These are phyloP conservation scores for Penstemon davidsonii DNA, from an alignment of 257 asterid genomes.

Conservation along the genomic window DNA sequence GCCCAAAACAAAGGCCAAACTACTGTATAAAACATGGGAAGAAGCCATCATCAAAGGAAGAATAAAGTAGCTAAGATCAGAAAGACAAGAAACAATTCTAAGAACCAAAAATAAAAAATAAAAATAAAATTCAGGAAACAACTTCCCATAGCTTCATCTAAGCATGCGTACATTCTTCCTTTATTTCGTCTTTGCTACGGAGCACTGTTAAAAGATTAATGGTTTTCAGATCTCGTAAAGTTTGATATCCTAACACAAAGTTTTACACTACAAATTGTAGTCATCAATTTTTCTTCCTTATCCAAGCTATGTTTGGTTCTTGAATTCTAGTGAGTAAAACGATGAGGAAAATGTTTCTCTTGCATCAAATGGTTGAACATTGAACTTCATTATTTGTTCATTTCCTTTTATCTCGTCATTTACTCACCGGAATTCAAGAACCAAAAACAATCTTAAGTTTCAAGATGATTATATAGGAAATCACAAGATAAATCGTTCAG, in stretches of 20 bases:
- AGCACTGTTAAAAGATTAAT: background rate
- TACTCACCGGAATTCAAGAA: no score
- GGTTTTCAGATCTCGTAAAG: background rate
- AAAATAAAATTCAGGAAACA: background rate
- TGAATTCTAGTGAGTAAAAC: no score
- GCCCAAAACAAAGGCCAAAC: background rate
- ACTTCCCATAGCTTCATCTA: background rate
- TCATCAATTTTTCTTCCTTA: background rate
- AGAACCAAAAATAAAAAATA: background rate
- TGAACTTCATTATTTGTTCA: no score
- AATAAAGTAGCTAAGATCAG: background rate
- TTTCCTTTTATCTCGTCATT: no score
- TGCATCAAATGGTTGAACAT: no score
- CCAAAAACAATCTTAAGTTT: background rate
- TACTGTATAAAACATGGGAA: background rate
- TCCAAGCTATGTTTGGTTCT: no score
- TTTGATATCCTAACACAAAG: background rate
- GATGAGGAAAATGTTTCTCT: no score
- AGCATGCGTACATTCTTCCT: background rate
- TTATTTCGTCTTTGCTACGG: background rate
- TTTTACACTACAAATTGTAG: background rate
- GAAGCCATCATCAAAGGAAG: background rate
- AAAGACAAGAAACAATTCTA: background rate
- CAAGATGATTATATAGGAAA: background rate
- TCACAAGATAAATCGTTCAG: background rate